phyloP scores from a whole-genome alignment of 805 yeast genomes.

The Cyberlindnera lachancei region DNA sequence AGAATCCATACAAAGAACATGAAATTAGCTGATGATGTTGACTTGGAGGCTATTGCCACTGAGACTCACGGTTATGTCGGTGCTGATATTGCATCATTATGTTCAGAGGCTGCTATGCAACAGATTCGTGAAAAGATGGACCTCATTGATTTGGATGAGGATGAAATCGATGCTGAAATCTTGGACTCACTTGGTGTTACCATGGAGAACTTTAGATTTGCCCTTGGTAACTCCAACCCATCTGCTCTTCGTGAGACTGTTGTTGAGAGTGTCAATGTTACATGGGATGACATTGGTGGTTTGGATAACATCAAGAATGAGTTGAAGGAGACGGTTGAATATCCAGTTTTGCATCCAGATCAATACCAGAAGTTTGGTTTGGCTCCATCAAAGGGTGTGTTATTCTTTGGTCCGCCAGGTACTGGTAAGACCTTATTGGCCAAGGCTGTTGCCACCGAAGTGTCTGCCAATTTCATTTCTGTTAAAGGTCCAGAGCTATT shows the following conservation, averaged over 20 bases:
- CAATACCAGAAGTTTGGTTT: slow-evolving; percentile 97
- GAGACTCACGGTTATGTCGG: slow-evolving; percentile 99
- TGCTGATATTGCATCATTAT: slow-evolving; percentile 95
- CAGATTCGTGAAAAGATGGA: slow-evolving; percentile 99
- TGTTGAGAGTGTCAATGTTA: slow-evolving; percentile 95
- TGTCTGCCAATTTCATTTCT: slow-evolving; percentile 94
- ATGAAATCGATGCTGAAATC: slow-evolving; percentile 94
- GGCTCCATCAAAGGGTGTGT: slow-evolving; percentile 96
- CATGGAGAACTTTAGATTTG: slow-evolving; percentile 97
- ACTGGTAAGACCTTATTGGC: slow-evolving; percentile 98
- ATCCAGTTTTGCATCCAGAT: slow-evolving; percentile 98
- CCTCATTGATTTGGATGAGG: slow-evolving; percentile 90
- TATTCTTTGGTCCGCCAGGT: slow-evolving; percentile 99
- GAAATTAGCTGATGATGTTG: slow-evolving; percentile 94
- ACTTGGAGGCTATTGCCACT: slow-evolving; percentile 88
- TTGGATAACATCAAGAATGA: slow-evolving; percentile 93
- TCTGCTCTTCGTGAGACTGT: slow-evolving; percentile 99
- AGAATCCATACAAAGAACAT: slow-evolving; percentile 98
- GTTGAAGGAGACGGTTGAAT: slow-evolving; percentile 97
- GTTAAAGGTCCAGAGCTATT: slow-evolving; percentile 96
- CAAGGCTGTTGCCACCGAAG: slow-evolving; percentile 99
- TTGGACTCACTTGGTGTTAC: slow-evolving; percentile 95
- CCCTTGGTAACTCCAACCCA: slow-evolving; percentile 96
- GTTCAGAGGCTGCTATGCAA: slow-evolving; percentile 99
- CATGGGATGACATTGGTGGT: slow-evolving; percentile 99